phyloP scores from a whole-genome alignment of 495 filamentous ascomycete genomes.

The Neurospora tetraspora region DNA sequence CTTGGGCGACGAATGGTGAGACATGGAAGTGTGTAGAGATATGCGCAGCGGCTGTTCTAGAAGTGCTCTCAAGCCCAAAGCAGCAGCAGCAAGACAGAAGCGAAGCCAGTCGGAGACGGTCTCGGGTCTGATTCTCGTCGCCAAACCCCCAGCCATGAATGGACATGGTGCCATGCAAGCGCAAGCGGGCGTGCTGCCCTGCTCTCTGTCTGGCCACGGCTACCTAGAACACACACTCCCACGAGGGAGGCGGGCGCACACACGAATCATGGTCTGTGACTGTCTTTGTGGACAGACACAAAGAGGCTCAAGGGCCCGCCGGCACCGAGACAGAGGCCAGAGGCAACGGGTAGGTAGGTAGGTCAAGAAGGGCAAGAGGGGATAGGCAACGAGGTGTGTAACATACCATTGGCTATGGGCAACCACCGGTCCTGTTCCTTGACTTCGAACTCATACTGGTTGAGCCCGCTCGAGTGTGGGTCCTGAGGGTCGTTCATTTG shows the following conservation, averaged over 20 bases:
- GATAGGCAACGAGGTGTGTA: conserved; percentile 39
- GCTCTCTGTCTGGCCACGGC: conserved; percentile 12
- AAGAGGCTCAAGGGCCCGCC: background rate
- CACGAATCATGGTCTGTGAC: conserved; percentile 28
- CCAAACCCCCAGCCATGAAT: background rate
- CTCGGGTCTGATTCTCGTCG: conserved; percentile 6
- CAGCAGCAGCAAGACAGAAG: conserved; percentile 30
- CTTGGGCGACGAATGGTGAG: conserved; percentile 42
- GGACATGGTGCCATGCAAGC: conserved; percentile 21
- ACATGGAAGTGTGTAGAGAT: conserved; percentile 32
- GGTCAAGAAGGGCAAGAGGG: background rate
- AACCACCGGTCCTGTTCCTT: conserved; percentile 99
- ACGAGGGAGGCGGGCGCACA: conserved; percentile 16
- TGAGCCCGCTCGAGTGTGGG: conserved; percentile 46
- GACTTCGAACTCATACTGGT: conserved; percentile 88
- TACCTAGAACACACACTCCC: conserved; percentile 6
- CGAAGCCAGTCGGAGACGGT: conserved; percentile 33
- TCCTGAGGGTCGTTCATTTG: conserved; percentile 51
- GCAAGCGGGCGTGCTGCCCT: conserved; percentile 7
- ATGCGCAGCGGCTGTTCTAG: conserved; percentile 15
- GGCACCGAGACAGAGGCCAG: conserved; percentile 25
- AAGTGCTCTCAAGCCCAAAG: background rate
- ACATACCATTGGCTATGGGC: conserved; percentile 97
- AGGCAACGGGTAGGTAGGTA: conserved; percentile 5
- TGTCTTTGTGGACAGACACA: background rate